Conservation (phyloP, 768 basidiomycete genomes). For the Suillus cothurnatus region DNA sequence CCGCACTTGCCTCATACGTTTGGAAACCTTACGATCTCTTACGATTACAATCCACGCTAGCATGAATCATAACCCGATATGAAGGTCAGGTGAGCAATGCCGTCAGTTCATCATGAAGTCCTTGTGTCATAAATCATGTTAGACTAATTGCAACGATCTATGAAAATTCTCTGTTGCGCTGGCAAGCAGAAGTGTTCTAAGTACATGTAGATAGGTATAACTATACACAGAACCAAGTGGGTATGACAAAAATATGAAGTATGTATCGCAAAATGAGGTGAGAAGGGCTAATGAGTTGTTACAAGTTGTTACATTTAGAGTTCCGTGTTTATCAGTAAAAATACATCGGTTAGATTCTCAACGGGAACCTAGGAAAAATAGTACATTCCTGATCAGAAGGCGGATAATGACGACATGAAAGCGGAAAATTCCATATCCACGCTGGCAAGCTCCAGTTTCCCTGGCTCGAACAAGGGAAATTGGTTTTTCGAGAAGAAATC, state of each 20-base stretch:
- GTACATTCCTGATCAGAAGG: conserved; percentile 26
- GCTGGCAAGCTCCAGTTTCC: conserved; percentile 21
- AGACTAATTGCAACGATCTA: conserved; percentile 10
- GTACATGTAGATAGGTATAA: conserved; percentile 30
- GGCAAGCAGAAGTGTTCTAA: conserved; percentile 7
- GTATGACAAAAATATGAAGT: conserved; percentile 4
- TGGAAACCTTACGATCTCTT: neutral
- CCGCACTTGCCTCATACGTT: conserved; percentile 5
- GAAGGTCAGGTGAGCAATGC: neutral
- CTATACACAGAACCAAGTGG: conserved; percentile 20
- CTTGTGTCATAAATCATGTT: neutral
- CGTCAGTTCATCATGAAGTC: conserved; percentile 14
- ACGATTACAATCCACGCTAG: neutral
- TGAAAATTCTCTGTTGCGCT: conserved; percentile 18
- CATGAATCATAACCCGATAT: neutral
- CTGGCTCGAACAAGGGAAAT: conserved; percentile 27
- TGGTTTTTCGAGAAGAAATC: conserved; percentile 30
- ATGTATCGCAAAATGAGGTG: conserved; percentile 6
- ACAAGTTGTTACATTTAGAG: conserved; percentile 13
- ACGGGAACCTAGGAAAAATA: conserved; percentile 10
- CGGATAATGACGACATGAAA: conserved; percentile 34
- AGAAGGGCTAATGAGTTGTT: neutral
- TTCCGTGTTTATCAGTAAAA: conserved; percentile 26
- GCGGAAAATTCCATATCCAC: conserved; percentile 30
- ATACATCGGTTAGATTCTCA: conserved; percentile 24